Evolutionary conservation across 805 yeast species (phyloP).

Genomic region (Candida boleticola): DNA sequence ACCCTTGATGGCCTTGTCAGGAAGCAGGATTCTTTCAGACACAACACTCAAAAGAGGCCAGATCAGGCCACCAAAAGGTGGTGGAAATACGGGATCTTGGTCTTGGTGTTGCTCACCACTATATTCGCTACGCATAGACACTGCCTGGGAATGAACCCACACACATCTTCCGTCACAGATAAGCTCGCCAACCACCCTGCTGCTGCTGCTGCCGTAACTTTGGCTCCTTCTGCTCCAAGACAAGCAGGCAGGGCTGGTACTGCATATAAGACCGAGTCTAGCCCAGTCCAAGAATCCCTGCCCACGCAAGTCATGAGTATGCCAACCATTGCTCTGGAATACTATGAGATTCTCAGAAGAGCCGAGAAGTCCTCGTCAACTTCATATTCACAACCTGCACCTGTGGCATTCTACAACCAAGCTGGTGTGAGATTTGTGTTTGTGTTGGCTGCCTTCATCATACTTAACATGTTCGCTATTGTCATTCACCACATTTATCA

Average conservation of each 20-base stretch:
- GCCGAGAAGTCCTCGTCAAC: background rate
- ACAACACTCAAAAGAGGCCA: no score
- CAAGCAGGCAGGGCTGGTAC: background rate
- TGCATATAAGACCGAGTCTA: constrained; percentile 1
- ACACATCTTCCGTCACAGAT: background rate
- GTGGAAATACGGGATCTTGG: background rate
- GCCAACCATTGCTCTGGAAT: background rate
- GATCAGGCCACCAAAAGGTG: no score
- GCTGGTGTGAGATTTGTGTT: constrained; percentile 32
- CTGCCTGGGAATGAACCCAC: background rate
- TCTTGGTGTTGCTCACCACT: background rate
- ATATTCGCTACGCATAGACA: background rate
- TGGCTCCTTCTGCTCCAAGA: background rate
- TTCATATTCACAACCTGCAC: background rate
- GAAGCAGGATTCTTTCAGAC: no score
- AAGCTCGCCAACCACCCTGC: background rate
- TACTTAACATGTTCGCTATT: constrained; percentile 36
- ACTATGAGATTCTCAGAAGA: background rate
- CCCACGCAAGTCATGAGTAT: background rate
- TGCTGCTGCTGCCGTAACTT: background rate
- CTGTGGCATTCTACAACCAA: constrained; percentile 13
- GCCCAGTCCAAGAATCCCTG: background rate
- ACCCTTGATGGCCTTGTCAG: no score
- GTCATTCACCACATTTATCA: constrained; percentile 37
- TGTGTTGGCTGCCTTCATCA: constrained; percentile 32